These are phyloP conservation scores for Globisporangium cystogenes DNA, from an alignment of 352 stramenopile species.

Conservation along the genomic window DNA sequence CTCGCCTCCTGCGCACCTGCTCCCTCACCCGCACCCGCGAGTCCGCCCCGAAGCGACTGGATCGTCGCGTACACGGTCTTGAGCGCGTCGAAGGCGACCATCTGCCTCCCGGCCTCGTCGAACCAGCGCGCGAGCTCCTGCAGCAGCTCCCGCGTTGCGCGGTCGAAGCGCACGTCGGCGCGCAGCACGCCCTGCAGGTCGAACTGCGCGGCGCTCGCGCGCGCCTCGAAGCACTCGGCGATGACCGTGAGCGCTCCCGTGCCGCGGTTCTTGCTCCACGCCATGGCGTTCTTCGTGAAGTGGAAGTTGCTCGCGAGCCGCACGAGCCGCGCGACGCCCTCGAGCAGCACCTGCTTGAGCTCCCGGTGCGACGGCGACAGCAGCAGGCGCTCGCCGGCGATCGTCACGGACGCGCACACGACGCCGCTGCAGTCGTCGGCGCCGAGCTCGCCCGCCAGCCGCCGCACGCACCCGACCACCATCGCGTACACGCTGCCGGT, in stretches of 20 bases:
- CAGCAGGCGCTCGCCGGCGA: conserved; percentile 29
- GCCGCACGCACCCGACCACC: conserved; percentile 35
- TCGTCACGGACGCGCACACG: conserved; percentile 44
- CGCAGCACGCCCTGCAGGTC: conserved; percentile 49
- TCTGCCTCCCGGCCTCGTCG: conserved; percentile 38
- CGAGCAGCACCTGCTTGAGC: conserved; percentile 44
- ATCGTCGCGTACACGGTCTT: conserved; percentile 44
- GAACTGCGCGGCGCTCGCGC: conserved; percentile 21
- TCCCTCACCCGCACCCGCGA: neutral
- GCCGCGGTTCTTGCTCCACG: conserved; percentile 46
- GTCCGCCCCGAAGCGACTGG: conserved; percentile 17
- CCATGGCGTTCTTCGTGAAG: conserved; percentile 53
- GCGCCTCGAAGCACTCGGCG: conserved; percentile 24
- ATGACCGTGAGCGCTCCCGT: conserved; percentile 28
- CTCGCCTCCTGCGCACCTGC: neutral
- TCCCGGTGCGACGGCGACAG: conserved; percentile 41
- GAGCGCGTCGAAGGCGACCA: conserved; percentile 54
- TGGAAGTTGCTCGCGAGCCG: conserved; percentile 56
- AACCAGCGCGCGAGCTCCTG: conserved; percentile 37
- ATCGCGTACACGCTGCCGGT: conserved; percentile 62
- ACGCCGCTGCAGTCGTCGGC: conserved; percentile 31
- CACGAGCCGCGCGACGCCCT: conserved; percentile 43
- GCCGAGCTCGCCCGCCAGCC: conserved; percentile 28
- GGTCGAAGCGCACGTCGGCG: conserved; percentile 31
- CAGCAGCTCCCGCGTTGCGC: conserved; percentile 25